Evolutionary conservation across 148 eudicot species (phyloP).

Genomic region (Chenopodium suecicum): DNA sequence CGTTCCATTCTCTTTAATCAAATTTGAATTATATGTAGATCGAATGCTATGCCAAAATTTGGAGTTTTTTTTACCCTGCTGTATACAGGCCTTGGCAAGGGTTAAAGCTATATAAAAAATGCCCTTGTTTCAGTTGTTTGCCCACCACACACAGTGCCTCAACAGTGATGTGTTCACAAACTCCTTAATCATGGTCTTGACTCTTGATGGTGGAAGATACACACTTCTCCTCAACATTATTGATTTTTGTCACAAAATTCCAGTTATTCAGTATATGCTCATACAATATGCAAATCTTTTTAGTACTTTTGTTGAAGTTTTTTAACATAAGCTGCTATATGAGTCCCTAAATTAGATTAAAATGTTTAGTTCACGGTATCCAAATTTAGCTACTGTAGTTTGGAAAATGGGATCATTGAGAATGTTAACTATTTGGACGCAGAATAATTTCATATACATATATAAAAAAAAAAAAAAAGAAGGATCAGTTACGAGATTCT

Average conservation of each 20-base stretch:
- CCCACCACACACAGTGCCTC: neutral
- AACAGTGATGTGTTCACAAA: neutral
- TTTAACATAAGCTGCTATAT: neutral
- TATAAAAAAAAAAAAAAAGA: too few relatives aligned
- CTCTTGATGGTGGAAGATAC: neutral
- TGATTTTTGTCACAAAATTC: neutral
- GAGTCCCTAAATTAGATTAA: neutral
- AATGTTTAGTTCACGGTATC: neutral
- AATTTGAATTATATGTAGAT: neutral
- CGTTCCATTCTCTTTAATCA: neutral
- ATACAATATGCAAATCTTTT: neutral
- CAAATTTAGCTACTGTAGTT: neutral
- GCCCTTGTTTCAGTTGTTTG: neutral
- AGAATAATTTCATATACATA: neutral
- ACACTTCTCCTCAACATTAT: neutral
- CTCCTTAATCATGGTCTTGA: neutral
- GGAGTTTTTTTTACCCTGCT: neutral
- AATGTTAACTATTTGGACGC: neutral
- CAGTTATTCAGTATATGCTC: neutral
- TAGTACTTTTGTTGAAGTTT: neutral
- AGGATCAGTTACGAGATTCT: neutral
- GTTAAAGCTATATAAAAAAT: neutral
- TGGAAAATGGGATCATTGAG: neutral
- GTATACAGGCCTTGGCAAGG: neutral
- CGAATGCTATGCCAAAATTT: neutral